Evolutionary conservation across 1,284 basidiomycete genomes (phyloP).

Genomic region (Tetrapyrgos nigripes): DNA sequence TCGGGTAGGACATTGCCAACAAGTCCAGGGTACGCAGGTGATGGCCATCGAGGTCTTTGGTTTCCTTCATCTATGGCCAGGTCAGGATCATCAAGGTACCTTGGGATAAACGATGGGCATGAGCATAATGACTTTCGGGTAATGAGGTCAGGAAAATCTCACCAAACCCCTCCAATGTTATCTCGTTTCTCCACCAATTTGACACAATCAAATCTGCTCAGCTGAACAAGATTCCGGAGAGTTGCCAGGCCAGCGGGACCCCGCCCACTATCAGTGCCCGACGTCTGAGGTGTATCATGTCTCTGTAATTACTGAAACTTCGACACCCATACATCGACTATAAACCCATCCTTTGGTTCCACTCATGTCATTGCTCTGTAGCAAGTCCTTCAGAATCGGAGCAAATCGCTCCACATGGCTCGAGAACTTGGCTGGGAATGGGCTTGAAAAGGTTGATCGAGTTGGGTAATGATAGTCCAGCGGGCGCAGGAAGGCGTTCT

Average conservation of each 20-base stretch:
- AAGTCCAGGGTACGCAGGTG: constrained; percentile 30
- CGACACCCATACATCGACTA: no score
- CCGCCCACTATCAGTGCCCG: constrained; percentile 6
- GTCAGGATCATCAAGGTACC: constrained; percentile 35
- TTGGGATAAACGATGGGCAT: constrained; percentile 9
- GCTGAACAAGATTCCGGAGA: constrained; percentile 8
- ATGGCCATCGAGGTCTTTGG: neutral
- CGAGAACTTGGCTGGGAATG: no score
- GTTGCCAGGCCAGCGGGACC: constrained; percentile 9
- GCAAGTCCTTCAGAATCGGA: no score
- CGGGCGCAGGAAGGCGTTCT: no score
- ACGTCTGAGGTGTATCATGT: no score
- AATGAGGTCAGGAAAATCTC: constrained; percentile 17
- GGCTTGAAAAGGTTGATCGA: no score
- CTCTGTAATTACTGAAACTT: no score
- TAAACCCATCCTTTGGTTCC: no score
- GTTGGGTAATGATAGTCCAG: no score
- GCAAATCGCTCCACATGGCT: no score
- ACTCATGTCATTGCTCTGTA: no score
- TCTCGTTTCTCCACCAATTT: constrained; percentile 12
- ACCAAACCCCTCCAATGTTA: constrained; percentile 1
- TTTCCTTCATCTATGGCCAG: neutral
- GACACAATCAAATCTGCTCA: constrained; percentile 4
- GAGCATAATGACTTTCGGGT: neutral
- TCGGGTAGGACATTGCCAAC: constrained; percentile 56